Percentiles rank a stretch among this genome's conserved stretches.
These are phyloP conservation scores for Penicillium samsonianum DNA, from an alignment of 495 filamentous ascomycete genomes.

Conservation along the genomic window DNA sequence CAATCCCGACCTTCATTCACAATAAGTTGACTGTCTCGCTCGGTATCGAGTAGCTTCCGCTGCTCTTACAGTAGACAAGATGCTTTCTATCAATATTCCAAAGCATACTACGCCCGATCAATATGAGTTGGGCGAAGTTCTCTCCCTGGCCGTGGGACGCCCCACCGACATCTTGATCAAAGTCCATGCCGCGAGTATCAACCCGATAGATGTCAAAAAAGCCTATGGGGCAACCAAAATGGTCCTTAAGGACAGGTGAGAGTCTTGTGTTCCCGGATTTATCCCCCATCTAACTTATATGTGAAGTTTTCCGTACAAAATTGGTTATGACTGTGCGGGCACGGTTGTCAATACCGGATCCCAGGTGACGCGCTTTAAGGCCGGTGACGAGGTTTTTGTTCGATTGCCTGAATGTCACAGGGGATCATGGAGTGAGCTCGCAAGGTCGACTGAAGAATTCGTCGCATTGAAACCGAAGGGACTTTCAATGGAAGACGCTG, in stretches of 20 bases:
- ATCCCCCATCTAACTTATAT: not conserved
- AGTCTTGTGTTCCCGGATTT: not conserved
- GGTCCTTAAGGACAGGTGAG: conserved; percentile 29
- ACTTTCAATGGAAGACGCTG: conserved; percentile 43
- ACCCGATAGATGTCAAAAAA: conserved; percentile 53
- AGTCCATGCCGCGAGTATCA: conserved; percentile 50
- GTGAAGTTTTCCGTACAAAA: conserved; percentile 41
- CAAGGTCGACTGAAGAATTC: conserved; percentile 34
- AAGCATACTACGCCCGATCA: conserved; percentile 42
- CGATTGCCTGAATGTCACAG: conserved; percentile 33
- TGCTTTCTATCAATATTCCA: conserved; percentile 49
- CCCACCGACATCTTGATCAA: conserved; percentile 52
- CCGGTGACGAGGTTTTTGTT: conserved; percentile 55
- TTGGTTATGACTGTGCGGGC: conserved; percentile 51
- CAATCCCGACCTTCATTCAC: too few species aligned
- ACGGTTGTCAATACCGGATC: conserved; percentile 46
- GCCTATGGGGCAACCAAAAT: conserved; percentile 35
- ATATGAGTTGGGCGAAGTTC: conserved; percentile 47
- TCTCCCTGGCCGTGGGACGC: conserved; percentile 38
- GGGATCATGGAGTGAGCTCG: conserved; percentile 42
- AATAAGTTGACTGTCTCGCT: too few species aligned
- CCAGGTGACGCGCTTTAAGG: conserved; percentile 42
- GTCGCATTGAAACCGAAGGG: conserved; percentile 42
- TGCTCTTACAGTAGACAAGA: conserved; percentile 17
- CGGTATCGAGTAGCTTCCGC: not conserved